Evolutionary conservation across 2,329 filamentous ascomycete species (phyloP), one percentile per base, ranked within the genome.

Genomic region (Lachnellula suecica): DNA sequence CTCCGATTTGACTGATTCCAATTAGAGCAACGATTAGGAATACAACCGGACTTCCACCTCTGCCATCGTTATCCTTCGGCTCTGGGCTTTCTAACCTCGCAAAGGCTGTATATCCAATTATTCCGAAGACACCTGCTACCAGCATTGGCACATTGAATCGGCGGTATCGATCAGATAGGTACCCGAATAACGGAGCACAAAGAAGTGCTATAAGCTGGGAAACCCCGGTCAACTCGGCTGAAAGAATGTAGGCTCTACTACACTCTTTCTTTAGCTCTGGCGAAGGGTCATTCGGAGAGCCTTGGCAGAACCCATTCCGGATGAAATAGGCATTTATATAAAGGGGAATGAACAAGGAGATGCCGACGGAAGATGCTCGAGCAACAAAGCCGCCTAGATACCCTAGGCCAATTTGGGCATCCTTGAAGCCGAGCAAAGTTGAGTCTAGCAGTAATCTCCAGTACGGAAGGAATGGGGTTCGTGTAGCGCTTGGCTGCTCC

Each of bases 331-430:
- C 86, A 68, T 97, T 97, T 63, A 97, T 84, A 66, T 89, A 95
- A 2, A 99, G 80, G 1, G 94, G 94, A 49, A 99, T 88, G 72
- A 97, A 99, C 5, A 97, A 81, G 1, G 91, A 95, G 59, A 99
- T 96, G 47, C 89, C 93, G 4, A 99, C 94, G 0, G 91, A 96
- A 1, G 92, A 97, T 7, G 94, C 92, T 51, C 94, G 85, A 9
- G 92, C 93, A 2, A 99, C 93, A 64, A 97, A 97, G 1, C 94
- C 94, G 57, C 93, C 94, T 0, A 97, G 74, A 65, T 97, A 99
- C 24, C 89, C 93, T 0, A 97, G 79, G 17, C 84, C 86, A 56
- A 99, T 96, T 61, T 88, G 82, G 9, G 84, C 78, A 66, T 95
- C 89, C 8, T 76, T 83, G 62, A 91, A 83, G 13, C 88, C 92